Percentiles rank a stretch among this genome's conserved stretches.
These are phyloP conservation scores for Salix arbutifolia DNA, from an alignment of 345 rosid genomes.

Conservation along the genomic window DNA sequence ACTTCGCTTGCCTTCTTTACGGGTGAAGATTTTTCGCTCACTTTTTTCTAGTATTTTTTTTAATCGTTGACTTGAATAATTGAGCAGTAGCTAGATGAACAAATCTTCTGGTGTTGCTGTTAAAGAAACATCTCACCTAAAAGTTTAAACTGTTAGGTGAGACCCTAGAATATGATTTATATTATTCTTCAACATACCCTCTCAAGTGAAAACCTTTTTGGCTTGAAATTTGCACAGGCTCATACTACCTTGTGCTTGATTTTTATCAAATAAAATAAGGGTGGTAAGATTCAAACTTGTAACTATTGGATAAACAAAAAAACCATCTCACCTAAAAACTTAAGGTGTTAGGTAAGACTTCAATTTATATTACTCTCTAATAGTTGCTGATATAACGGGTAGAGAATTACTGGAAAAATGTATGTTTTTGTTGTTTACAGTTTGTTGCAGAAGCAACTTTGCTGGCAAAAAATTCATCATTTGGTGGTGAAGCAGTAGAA, in stretches of 20 bases:
- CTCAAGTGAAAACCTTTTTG: too few species aligned
- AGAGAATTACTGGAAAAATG: neutral
- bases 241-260: too few species aligned
- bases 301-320: too few species aligned
- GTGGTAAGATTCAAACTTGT: too few species aligned
- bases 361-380: too few species aligned
- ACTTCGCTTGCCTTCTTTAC: constrained; percentile 90
- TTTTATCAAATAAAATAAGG: too few species aligned
- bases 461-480: constrained; percentile 52
- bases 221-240: accelerated
- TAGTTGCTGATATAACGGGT: neutral
- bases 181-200: accelerated
- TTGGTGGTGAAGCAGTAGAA: constrained; percentile 76
- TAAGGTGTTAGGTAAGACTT: accelerated
- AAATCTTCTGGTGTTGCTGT: neutral
- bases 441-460: constrained; percentile 58
- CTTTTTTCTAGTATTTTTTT: neutral
- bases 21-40: constrained; percentile 34
- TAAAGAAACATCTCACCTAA: too few species aligned
- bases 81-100: neutral
- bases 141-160: too few species aligned
- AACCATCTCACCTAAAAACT: too few species aligned
- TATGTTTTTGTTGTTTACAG: constrained; percentile 29
- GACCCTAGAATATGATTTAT: too few species aligned
- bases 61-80: neutral